Conservation (phyloP, 768 basidiomycete species). For the Lactarius vividus region DNA sequence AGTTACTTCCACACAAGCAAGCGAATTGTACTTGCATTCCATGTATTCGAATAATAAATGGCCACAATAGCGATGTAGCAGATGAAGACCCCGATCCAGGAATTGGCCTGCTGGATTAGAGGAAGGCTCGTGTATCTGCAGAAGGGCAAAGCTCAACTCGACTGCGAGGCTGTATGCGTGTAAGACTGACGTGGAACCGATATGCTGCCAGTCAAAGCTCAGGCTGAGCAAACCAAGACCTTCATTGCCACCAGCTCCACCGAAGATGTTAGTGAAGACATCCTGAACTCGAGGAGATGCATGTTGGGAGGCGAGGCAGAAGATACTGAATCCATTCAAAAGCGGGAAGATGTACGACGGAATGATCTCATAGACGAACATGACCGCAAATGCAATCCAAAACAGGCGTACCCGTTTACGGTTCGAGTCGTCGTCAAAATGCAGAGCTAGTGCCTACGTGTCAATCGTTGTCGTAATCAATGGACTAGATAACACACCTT, state of each 20-base stretch:
- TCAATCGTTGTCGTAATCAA: conserved; percentile 22
- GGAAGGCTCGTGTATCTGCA: conserved; percentile 49
- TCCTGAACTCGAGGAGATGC: conserved; percentile 43
- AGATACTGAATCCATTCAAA: conserved; percentile 56
- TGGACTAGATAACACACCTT: conserved; percentile 37
- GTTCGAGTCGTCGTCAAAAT: conserved; percentile 46
- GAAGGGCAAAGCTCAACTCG: background rate
- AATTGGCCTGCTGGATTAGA: conserved; percentile 57
- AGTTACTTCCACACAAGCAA: conserved; percentile 29
- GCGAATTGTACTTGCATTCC: conserved; percentile 44
- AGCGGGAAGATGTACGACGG: conserved; percentile 63
- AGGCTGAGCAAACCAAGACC: conserved; percentile 59
- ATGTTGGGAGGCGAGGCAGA: conserved; percentile 58
- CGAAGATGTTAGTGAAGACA: conserved; percentile 61
- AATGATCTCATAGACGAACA: conserved; percentile 53
- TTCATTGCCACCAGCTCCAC: conserved; percentile 65
- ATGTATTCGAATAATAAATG: conserved; percentile 62
- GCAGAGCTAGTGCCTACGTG: conserved; percentile 43
- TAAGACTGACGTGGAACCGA: conserved; percentile 41
- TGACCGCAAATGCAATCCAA: conserved; percentile 48
- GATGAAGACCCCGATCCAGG: conserved; percentile 52
- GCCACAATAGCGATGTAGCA: conserved; percentile 53
- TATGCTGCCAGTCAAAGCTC: conserved; percentile 70
- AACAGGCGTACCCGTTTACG: conserved; percentile 50
- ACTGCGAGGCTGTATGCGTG: background rate